Percentiles rank a stretch among this genome's conserved stretches.
phyloP scores from a whole-genome alignment of 108 stramenopile species.

The Aureococcus anophagefferens region DNA sequence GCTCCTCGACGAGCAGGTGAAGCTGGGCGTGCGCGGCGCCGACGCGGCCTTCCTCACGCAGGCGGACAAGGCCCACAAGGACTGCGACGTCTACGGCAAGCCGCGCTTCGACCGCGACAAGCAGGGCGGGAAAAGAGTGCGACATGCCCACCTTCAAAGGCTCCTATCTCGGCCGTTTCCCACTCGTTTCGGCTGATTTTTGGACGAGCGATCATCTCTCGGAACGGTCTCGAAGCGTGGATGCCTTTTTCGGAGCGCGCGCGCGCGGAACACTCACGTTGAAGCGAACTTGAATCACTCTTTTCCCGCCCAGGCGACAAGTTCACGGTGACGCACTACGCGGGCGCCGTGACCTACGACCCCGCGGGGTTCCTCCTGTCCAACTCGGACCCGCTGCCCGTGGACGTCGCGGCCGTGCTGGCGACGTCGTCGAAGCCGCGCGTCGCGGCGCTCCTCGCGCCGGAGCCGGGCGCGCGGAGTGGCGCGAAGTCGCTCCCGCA shows the following conservation, averaged over 20 bases:
- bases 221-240: too few species aligned
- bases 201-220: too few species aligned
- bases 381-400: conserved; percentile 20
- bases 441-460: neutral
- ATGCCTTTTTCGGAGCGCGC: too few species aligned
- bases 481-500: neutral
- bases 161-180: too few species aligned
- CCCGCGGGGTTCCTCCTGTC: conserved; percentile 8
- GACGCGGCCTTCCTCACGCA: conserved; percentile 11
- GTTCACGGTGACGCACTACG: conserved; percentile 23
- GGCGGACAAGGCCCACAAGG: conserved; percentile 4
- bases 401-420: conserved; percentile 6
- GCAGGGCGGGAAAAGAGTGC: too few species aligned
- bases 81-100: neutral
- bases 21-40: conserved; percentile 5
- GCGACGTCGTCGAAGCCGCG: neutral
- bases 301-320: too few species aligned
- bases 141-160: too few species aligned
- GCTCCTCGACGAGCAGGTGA: conserved; percentile 16
- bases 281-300: too few species aligned
- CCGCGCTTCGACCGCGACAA: neutral
- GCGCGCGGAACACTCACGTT: too few species aligned
- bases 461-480: too few species aligned
- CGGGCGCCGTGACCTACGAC: conserved; percentile 17
- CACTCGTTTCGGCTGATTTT: too few species aligned